Conservation (phyloP, 768 basidiomycete genomes). For the Paxillus ammoniavirescens region DNA sequence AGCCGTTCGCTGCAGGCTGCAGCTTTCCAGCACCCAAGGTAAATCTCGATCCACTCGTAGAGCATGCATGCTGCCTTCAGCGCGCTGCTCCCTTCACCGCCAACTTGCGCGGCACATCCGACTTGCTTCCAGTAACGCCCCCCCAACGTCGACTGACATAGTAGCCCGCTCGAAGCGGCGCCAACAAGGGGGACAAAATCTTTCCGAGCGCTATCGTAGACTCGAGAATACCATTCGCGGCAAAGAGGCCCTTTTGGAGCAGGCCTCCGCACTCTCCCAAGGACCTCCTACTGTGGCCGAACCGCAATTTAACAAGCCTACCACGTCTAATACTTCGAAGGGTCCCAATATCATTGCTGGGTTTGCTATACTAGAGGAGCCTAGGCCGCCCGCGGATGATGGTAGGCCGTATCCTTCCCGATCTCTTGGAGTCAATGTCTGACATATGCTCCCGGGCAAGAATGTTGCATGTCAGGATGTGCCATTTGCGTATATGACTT, state of each 20-base stretch:
- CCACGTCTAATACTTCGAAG: neutral
- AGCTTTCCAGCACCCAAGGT: too few species aligned
- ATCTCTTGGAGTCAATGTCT: neutral
- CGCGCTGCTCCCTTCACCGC: conserved; percentile 3
- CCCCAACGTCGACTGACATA: neutral
- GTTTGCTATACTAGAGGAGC: conserved; percentile 56
- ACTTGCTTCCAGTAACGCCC: conserved; percentile 1
- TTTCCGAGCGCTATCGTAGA: conserved; percentile 52
- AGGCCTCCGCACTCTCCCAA: conserved; percentile 26
- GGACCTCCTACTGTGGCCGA: conserved; percentile 6
- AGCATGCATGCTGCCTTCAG: conserved; percentile 19
- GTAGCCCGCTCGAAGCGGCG: neutral
- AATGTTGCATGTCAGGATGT: conserved; percentile 95
- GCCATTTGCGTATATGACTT: conserved; percentile 90
- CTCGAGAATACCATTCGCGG: conserved; percentile 54
- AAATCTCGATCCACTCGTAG: neutral
- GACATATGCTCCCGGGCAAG: conserved; percentile 35
- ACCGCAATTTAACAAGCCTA: neutral
- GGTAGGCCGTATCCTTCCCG: conserved; percentile 41
- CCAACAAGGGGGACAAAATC: conserved; percentile 52
- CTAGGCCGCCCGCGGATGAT: conserved; percentile 62
- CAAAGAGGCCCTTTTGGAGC: conserved; percentile 37
- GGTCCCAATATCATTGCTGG: conserved; percentile 19
- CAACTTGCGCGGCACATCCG: conserved; percentile 2
- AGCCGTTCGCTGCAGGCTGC: too few species aligned